phyloP scores from a whole-genome alignment of 116 monocot genomes.

The Cymodocea nodosa region DNA sequence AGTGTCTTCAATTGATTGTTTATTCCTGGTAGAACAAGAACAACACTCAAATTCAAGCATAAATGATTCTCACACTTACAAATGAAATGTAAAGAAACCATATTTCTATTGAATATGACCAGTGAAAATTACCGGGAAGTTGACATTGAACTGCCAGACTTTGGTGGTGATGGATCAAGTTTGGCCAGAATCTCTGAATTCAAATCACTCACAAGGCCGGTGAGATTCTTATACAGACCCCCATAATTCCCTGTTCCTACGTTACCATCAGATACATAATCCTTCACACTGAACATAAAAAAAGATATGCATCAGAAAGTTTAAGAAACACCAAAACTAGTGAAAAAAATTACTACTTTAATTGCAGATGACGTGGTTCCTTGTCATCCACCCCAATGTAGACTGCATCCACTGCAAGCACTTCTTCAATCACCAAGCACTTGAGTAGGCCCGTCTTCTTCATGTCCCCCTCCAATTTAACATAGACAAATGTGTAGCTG shows the following conservation, averaged over 20 bases:
- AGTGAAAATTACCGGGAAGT: slow-evolving; percentile 9
- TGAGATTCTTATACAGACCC: slow-evolving; percentile 55
- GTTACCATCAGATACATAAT: slow-evolving; percentile 26
- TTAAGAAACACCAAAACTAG: not conserved
- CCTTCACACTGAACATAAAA: slow-evolving; percentile 37
- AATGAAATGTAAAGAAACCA: not conserved
- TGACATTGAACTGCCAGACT: slow-evolving; percentile 3
- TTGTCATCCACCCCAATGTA: slow-evolving; percentile 24
- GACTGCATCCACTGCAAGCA: slow-evolving; percentile 45
- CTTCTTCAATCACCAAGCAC: slow-evolving; percentile 45
- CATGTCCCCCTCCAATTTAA: slow-evolving; percentile 26
- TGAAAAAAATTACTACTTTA: slow-evolving; percentile 32
- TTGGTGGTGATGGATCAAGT: slow-evolving; percentile 19
- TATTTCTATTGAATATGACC: not conserved
- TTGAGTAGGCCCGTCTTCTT: slow-evolving; percentile 49
- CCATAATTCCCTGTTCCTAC: slow-evolving; percentile 26
- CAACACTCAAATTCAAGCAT: not conserved
- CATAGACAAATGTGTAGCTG: slow-evolving; percentile 57
- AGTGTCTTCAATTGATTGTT: not conserved
- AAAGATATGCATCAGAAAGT: not conserved
- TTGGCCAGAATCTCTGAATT: slow-evolving; percentile 35
- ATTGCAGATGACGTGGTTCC: slow-evolving; percentile 59
- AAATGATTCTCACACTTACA: not conserved
- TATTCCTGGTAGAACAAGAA: slow-evolving; percentile 1
- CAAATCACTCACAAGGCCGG: slow-evolving; percentile 35